Evolutionary conservation across 2,329 filamentous ascomycete species (phyloP).

Genomic region (Pestalotiopsis fici): DNA sequence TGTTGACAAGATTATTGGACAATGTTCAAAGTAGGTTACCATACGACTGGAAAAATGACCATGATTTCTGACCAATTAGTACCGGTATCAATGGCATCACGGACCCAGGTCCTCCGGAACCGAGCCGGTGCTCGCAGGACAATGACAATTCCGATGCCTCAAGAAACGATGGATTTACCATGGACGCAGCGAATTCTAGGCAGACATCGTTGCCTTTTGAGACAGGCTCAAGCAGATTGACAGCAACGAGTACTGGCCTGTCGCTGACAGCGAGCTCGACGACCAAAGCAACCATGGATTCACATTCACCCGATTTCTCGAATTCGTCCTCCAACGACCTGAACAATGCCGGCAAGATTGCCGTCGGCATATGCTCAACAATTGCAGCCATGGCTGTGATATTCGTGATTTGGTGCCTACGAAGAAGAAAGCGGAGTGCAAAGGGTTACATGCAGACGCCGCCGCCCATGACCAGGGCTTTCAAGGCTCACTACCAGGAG

Average conservation of each 20-base stretch:
- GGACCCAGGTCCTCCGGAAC: slow-evolving; percentile 23
- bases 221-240: background rate
- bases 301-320: background rate
- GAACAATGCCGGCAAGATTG: slow-evolving; percentile 41
- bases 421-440: slow-evolving; percentile 26
- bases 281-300: background rate
- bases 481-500: slow-evolving; percentile 23
- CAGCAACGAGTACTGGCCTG: background rate
- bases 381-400: slow-evolving; percentile 38
- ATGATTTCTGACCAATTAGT: slow-evolving; percentile 19
- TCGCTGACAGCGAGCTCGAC: background rate
- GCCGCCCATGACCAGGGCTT: slow-evolving; percentile 18
- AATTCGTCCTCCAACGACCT: slow-evolving; percentile 22
- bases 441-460: slow-evolving; percentile 18
- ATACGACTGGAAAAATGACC: background rate
- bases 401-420: slow-evolving; percentile 37
- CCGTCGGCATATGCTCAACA: slow-evolving; percentile 43
- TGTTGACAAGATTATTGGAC: slow-evolving; percentile 51
- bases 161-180: background rate
- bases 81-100: slow-evolving; percentile 24
- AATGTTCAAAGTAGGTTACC: slow-evolving; percentile 48
- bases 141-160: background rate
- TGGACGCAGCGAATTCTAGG: background rate
- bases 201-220: background rate
- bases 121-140: background rate